phyloP scores from a whole-genome alignment of 768 basidiomycete genomes.

The Boletus sp. region DNA sequence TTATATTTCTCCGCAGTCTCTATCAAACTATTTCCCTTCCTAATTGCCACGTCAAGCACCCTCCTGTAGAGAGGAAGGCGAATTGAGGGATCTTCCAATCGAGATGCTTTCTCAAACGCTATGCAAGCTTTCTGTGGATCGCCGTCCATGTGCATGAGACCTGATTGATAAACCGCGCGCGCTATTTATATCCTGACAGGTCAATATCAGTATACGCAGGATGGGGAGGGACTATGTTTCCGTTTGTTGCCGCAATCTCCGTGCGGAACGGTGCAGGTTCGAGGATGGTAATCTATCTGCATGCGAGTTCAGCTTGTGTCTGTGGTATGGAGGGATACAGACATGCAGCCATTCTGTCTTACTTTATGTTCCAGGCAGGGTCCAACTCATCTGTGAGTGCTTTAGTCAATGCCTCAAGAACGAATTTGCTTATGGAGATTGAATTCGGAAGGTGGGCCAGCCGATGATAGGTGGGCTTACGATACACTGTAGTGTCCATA shows the following conservation, averaged over 20 bases:
- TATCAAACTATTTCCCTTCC: constrained; percentile 14
- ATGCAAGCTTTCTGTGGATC: constrained; percentile 22
- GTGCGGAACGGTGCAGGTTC: constrained; percentile 22
- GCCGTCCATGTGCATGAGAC: not conserved
- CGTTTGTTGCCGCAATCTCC: not conserved
- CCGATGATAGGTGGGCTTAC: constrained; percentile 9
- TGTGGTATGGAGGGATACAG: not conserved
- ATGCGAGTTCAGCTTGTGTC: not conserved
- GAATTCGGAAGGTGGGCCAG: not conserved
- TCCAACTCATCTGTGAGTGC: constrained; percentile 8
- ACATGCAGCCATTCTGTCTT: not conserved
- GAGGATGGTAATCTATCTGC: constrained; percentile 20
- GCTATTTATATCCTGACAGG: constrained; percentile 8
- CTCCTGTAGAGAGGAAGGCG: constrained; percentile 19
- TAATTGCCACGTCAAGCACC: not conserved
- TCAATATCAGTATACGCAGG: constrained; percentile 18
- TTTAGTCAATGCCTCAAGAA: constrained; percentile 30
- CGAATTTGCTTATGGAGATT: constrained; percentile 14
- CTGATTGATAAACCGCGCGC: not conserved
- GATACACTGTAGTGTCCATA: constrained; percentile 27
- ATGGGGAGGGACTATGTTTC: not conserved
- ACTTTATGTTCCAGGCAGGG: constrained; percentile 25
- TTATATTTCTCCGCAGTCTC: constrained; percentile 19
- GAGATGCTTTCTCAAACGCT: constrained; percentile 18
- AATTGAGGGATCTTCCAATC: constrained; percentile 21